A percentile compares a stretch with the other conserved stretches of the same genome.
Conservation (phyloP, 1,284 basidiomycete species). For the Phellinidium pouzarii region DNA sequence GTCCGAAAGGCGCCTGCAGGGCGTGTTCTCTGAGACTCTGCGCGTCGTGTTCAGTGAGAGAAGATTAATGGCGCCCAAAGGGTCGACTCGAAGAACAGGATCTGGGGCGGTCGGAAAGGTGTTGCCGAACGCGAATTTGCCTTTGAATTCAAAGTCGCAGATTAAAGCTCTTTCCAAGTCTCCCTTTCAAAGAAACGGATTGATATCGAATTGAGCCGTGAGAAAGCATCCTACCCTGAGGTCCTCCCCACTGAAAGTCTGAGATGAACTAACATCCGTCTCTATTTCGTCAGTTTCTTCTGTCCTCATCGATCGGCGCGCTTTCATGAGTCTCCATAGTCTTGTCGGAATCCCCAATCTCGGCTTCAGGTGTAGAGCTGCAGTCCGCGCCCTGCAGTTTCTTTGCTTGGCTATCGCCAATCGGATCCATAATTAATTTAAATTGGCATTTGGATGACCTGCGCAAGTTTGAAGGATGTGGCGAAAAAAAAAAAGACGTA, state of each 20-base stretch:
- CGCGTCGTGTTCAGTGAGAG: slow-evolving; percentile 33
- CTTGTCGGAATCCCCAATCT: no score
- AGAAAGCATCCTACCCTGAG: neutral
- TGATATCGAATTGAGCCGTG: no score
- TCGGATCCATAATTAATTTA: no score
- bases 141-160: slow-evolving; percentile 27
- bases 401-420: no score
- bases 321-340: no score
- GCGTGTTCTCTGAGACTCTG: slow-evolving; percentile 28
- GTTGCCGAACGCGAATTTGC: slow-evolving; percentile 14
- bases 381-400: no score
- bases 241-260: neutral
- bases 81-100: slow-evolving; percentile 24
- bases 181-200: slow-evolving; percentile 14
- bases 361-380: no score
- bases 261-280: neutral
- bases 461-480: no score
- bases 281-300: neutral
- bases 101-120: slow-evolving; percentile 25
- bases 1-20: slow-evolving; percentile 34
- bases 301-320: no score
- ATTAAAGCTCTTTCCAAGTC: slow-evolving; percentile 26
- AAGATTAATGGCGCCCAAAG: slow-evolving; percentile 31
- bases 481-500: no score
- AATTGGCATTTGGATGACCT: no score